A percentile compares a stretch with the other conserved stretches of the same genome.
phyloP scores from a whole-genome alignment of 345 rosid genomes.

The Ceriops tagal region DNA sequence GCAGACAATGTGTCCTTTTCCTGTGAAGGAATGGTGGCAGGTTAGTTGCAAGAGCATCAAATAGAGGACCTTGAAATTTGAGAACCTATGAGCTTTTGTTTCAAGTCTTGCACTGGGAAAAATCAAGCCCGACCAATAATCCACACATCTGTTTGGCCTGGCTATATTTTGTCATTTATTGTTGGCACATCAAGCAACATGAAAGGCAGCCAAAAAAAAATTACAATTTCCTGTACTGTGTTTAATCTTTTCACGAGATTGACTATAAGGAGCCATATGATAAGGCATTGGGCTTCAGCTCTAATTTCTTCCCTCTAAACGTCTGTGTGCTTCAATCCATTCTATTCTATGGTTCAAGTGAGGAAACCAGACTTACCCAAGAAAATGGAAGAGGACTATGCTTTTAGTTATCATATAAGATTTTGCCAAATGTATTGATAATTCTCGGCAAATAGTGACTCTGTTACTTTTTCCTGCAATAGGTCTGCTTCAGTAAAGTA shows the following conservation, averaged over 20 bases:
- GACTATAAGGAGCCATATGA: not conserved
- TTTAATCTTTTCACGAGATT: not conserved
- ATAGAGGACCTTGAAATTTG: not conserved
- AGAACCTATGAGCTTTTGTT: not conserved
- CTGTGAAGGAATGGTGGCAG: conserved; percentile 5
- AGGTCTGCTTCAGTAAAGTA: conserved; percentile 5
- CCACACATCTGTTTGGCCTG: too few species aligned
- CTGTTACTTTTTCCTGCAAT: not conserved
- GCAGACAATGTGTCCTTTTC: not conserved
- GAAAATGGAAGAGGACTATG: too few species aligned
- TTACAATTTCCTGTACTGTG: not conserved
- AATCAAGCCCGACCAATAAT: not conserved
- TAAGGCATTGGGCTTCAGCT: not conserved
- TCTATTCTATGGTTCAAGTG: not conserved
- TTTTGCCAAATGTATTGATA: too few species aligned
- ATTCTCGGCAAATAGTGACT: too few species aligned
- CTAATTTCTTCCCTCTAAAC: not conserved
- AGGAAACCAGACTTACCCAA: not conserved
- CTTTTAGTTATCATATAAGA: too few species aligned
- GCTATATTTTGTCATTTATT: not conserved
- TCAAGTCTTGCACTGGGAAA: not conserved
- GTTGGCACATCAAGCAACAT: not conserved
- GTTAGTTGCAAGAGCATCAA: not conserved
- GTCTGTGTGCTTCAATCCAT: not conserved
- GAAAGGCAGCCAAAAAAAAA: not conserved